Conservation (phyloP, 306 rosid species). For the Datisca glomerata region DNA sequence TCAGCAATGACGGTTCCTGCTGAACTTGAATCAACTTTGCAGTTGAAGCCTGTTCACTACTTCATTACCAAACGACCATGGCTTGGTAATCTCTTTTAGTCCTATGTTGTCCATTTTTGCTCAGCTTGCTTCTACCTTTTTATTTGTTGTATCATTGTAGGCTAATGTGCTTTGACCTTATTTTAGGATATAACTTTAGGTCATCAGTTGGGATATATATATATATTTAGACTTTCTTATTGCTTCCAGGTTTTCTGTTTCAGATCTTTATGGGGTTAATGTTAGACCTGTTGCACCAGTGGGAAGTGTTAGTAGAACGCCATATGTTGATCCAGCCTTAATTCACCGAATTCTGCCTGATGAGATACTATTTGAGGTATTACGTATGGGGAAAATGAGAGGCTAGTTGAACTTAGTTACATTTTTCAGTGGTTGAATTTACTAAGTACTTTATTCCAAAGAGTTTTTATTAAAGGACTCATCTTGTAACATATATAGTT, state of each 20-base stretch:
- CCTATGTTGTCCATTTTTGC: not conserved
- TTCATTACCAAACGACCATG: conserved; percentile 84
- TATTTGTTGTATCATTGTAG: not conserved
- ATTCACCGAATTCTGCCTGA: conserved; percentile 73
- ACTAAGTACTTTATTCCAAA: too few relatives aligned
- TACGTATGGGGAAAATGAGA: too few relatives aligned
- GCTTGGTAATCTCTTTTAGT: conserved; percentile 55
- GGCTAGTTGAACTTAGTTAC: too few relatives aligned
- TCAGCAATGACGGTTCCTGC: conserved; percentile 42
- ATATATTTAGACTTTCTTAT: conserved; percentile 17
- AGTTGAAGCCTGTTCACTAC: conserved; percentile 57
- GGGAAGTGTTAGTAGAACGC: conserved; percentile 76
- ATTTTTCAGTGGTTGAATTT: too few relatives aligned
- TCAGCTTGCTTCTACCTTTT: not conserved
- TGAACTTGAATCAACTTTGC: conserved; percentile 69
- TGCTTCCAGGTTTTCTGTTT: conserved; percentile 33
- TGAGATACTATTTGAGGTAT: conserved; percentile 86
- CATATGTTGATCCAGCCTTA: conserved; percentile 53
- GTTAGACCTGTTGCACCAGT: conserved; percentile 94
- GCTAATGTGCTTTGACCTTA: not conserved
- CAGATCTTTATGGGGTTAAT: conserved; percentile 90
- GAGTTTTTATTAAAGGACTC: too few relatives aligned
- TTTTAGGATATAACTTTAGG: conserved; percentile 1
- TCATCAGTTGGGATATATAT: not conserved
- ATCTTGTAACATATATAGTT: too few relatives aligned